Evolutionary conservation across 2,329 filamentous ascomycete species (phyloP), one percentile per base, ranked within the genome.

Genomic region (Anisogramma anomala): DNA sequence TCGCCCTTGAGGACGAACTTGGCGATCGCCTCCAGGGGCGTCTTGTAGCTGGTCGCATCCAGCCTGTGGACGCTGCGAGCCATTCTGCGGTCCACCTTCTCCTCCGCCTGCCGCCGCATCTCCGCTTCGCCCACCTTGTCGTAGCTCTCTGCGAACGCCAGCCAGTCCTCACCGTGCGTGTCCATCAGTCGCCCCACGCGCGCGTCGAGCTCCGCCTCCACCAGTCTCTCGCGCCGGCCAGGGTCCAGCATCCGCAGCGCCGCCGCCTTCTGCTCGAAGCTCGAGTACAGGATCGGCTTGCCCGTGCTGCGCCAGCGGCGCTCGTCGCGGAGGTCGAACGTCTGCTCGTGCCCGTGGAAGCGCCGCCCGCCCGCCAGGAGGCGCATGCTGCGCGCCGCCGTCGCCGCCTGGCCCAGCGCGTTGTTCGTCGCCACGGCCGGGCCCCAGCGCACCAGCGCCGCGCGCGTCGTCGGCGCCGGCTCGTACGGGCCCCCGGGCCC

Each of bases 271-370:
- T 58, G 57, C 40, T 52, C 56, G 22, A 47, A 18, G 15, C 50
- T 55, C 43, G 63, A 58, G 48, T 66, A 59, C 43, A 65, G 66
- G 3, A 63, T 45, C n/a, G 61, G 62, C 43, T 49, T 48, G 44
- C 53, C 53, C 25, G 54, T 37, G 11, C 36, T 39, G 33, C 49
- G 52, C 42, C 46, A 50, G 22, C 42, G 36, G 45, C 50, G 44
- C 26, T 56, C 52, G 8, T 56, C 56, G 22, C 47, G 39, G 11
- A 53, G 37, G 20, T 48, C 25, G 10, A 43, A 32, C 8, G 38
- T 43, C 40, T 55, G 43, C 28, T 50, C 28, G 38, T 54, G 41
- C 23, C 49, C 26, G 41, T 58, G 51, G 53, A 57, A 65, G 0
- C 56, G 39, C 33, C 50, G 42, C 4, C 59, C 64, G 41, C 62